phyloP scores from a whole-genome alignment of 2,329 filamentous ascomycete genomes.

The Xylaria digitata region DNA sequence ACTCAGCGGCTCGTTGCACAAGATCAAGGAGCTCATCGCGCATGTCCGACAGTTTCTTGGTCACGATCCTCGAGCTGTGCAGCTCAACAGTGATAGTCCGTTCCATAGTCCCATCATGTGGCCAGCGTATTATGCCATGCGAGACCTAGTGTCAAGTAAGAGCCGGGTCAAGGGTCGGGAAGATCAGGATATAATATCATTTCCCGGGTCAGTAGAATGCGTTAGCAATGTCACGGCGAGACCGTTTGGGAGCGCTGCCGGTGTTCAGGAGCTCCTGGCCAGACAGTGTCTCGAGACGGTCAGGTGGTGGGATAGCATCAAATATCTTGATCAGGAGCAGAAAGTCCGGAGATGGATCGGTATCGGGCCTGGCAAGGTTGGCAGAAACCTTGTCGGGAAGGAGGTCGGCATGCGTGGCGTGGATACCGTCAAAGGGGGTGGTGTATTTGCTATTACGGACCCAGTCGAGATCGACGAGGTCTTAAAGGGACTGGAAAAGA shows the following conservation, averaged over 20 bases:
- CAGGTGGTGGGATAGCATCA: constrained; percentile 93
- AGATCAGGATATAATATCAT: constrained; percentile 74
- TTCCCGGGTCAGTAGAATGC: constrained; percentile 79
- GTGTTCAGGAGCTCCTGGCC: constrained; percentile 82
- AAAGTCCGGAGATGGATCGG: constrained; percentile 88
- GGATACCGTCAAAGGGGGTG: constrained; percentile 84
- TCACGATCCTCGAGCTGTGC: constrained; percentile 88
- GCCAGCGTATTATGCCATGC: constrained; percentile 82
- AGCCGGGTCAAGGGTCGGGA: constrained; percentile 65
- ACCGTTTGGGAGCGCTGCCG: constrained; percentile 77
- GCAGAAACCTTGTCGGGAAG: constrained; percentile 91
- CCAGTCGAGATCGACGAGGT: constrained; percentile 80
- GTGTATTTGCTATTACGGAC: constrained; percentile 91
- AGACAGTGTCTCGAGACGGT: constrained; percentile 92
- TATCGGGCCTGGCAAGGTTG: constrained; percentile 93
- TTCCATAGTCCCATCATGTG: constrained; percentile 95
- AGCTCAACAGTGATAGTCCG: constrained; percentile 86
- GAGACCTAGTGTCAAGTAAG: constrained; percentile 70
- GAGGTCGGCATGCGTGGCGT: constrained; percentile 88
- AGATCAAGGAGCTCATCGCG: constrained; percentile 82
- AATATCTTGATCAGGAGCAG: constrained; percentile 85
- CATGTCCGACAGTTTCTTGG: constrained; percentile 90
- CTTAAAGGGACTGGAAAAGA: constrained; percentile 73
- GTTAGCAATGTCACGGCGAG: constrained; percentile 87
- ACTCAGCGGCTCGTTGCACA: constrained; percentile 84